These are phyloP conservation scores for Cicer yamashitae DNA, from an alignment of 306 rosid species.

Conservation along the genomic window DNA sequence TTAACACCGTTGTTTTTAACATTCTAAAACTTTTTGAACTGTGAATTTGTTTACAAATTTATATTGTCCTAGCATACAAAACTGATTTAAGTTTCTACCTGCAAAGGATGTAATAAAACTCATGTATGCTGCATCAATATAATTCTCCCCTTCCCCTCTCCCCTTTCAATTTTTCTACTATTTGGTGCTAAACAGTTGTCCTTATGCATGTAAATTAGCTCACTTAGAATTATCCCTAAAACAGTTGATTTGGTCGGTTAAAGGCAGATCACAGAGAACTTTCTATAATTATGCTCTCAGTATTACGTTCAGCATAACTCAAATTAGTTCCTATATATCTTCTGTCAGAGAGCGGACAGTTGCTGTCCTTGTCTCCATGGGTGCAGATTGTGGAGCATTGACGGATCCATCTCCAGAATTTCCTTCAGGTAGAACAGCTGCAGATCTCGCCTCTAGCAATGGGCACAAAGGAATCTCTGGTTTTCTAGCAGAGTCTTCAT, in stretches of 20 bases:
- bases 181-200: conserved; percentile 25
- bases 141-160: background rate
- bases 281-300: conserved; percentile 2
- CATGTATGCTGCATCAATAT: conserved; percentile 6
- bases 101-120: background rate
- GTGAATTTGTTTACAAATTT: conserved; percentile 20
- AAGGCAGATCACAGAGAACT: conserved; percentile 23
- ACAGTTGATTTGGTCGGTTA: conserved; percentile 27
- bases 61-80: conserved; percentile 32
- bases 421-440: conserved; percentile 66
- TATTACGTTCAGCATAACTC: conserved; percentile 33
- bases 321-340: conserved; percentile 35
- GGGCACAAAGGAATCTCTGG: conserved; percentile 92
- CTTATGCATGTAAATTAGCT: conserved; percentile 24
- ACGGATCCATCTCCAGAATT: conserved; percentile 82
- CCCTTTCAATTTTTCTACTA: conserved; percentile 20
- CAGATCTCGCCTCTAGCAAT: conserved; percentile 79
- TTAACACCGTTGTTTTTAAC: background rate
- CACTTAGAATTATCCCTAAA: conserved; percentile 22
- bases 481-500: conserved; percentile 73
- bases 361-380: conserved; percentile 66
- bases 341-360: conserved; percentile 75
- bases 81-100: conserved; percentile 27
- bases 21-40: conserved; percentile 1
- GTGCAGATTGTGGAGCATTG: conserved; percentile 67